phyloP scores from a whole-genome alignment of 2,329 filamentous ascomycete species.

The Dactylellina drechsleri region DNA sequence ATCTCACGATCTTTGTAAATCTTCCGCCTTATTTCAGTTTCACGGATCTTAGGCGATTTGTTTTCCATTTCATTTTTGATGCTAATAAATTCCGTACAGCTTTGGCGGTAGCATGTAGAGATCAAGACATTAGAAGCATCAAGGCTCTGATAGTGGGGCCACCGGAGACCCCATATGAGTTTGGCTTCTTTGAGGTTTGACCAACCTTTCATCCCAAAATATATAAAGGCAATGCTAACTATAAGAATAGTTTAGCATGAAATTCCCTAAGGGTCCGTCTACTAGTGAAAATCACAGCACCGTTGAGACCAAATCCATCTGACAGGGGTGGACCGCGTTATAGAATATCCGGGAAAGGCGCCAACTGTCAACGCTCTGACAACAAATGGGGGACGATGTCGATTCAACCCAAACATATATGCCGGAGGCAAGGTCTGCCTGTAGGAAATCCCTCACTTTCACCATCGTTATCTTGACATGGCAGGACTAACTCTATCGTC shows the following conservation, averaged over 20 bases:
- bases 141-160: conserved; percentile 90
- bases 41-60: not conserved
- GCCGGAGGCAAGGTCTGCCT: conserved; percentile 89
- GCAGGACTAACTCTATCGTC: conserved; percentile 20
- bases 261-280: conserved; percentile 75
- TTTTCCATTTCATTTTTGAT: conserved; percentile 33
- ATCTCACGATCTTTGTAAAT: conserved; percentile 81
- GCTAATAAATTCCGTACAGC: conserved; percentile 65
- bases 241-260: conserved; percentile 73
- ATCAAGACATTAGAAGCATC: conserved; percentile 87
- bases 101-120: conserved; percentile 85
- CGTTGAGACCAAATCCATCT: not conserved
- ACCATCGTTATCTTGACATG: not conserved
- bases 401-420: conserved; percentile 98
- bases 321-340: not conserved
- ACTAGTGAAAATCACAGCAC: conserved; percentile 2
- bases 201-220: conserved; percentile 9
- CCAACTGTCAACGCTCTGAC: conserved; percentile 75
- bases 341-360: conserved; percentile 81
- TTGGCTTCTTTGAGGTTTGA: conserved; percentile 91
- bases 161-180: conserved; percentile 94
- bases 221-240: conserved; percentile 4
- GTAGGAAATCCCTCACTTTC: conserved; percentile 66
- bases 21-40: conserved; percentile 1
- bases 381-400: conserved; percentile 85